Evolutionary conservation across 2,329 filamentous ascomycete genomes (phyloP), one percentile per base, ranked within the genome.

Genomic region (Cercospora janseana): DNA sequence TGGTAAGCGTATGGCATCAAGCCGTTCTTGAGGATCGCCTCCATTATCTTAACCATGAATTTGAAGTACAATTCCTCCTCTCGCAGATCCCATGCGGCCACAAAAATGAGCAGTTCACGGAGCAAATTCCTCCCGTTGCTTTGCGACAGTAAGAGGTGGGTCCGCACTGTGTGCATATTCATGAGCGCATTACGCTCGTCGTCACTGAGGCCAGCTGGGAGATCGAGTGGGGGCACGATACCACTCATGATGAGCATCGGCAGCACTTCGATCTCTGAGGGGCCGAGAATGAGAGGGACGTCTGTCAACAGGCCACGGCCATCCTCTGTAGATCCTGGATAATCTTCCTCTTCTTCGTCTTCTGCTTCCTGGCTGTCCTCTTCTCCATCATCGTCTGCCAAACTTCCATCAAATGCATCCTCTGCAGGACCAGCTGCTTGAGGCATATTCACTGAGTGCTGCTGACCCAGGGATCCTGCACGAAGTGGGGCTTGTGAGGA

Each of bases 241-340:
- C 91, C 94, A 10, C 88, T 91, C 74, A 96, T 95, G 62, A 97
- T 86, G 52, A 96, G 94, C 91, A 96, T 95, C 48, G 95, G 92
- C 46, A 97, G 74, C 4, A 93, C 91, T 69, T 97, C 92, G 46
- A 96, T 96, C 70, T 97, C 92, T 49, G 90, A 91, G 0, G 92
- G 92, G 34, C 94, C 91, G 23, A 97, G 77, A 28, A 96, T 95
- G 59, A 97, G 87, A 23, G 92, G 92, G 9, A 97, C 89, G 67
- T 97, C 92, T 0, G 92, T 96, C 48, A 97, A 74, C 10, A 97
- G 74, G 9, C 92, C 92, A 13, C 88, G 86, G 64, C 88, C 79
- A 16, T 88, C 86, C 3, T 88, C 87, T 18, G 63, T 69, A 3
- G 66, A 68, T 12, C 74, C 75, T 10, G 73, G 72, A 58, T 90